Evolutionary conservation across 352 stramenopile species (phyloP), one percentile per base, ranked within the genome.

Genomic region (Pelagophyceae sp.): DNA sequence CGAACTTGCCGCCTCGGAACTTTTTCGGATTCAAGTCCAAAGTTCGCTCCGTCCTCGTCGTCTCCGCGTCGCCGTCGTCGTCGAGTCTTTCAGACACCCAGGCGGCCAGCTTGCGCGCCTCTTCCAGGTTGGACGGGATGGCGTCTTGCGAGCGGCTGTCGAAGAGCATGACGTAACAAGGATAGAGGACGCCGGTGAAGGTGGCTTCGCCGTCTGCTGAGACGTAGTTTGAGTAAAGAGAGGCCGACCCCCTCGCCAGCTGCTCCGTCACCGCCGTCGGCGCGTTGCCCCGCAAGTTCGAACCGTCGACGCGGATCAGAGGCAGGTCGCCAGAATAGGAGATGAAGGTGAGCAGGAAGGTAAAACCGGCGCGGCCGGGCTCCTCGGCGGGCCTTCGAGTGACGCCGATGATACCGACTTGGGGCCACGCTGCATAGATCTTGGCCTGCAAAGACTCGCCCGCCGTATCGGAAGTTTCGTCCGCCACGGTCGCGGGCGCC

Each of bases 101-200:
- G 33, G 86, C 83, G 17, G 87, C 82, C 0, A 81, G 80, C 3
- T 82, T 78, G 25, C 85, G 82, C 1, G 87, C 85, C 31, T 89
- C 85, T 0, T 82, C 64, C n/a, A 92, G 86, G 32, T 72, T 86
- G 33, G 92, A 87, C 58, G 91, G 79, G 50, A 87, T 80, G 82
- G 45, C 23, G 45, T 54, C 45, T 11, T 90, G 83, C 3, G 88
- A 76, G 0, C 82, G 79, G 35, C 83, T 80, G n/a, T 91, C 87
- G 61, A 90, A 92, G 2, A 94, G 78, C 76, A 93, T 79, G 38
- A 93, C 82, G 85, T 88, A 94, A 67, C 89, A 91, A 19, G 89
- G 89, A 35, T 91, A 89, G 82, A 72, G 64, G 11, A 72, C 31
- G 32, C 64, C 64, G 0, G 78, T 76, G 32, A 78, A 81, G 0